Percentiles rank a stretch among this genome's conserved stretches.
phyloP scores from a whole-genome alignment of 1,284 basidiomycete species.

The Cutaneotrichosporon cavernicola region DNA sequence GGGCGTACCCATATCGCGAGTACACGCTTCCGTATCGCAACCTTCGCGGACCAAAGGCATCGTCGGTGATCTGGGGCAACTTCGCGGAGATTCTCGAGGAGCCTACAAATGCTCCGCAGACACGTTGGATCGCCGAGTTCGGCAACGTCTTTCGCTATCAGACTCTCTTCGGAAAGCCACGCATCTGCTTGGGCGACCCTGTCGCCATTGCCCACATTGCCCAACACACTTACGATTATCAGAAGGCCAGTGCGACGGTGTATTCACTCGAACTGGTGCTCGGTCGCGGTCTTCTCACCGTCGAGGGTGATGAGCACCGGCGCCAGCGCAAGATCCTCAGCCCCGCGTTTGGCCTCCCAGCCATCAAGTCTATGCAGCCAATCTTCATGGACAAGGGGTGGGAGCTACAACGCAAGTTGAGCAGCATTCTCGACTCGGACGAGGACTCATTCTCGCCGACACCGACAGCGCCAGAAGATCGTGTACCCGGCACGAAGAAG shows the following conservation, averaged over 20 bases:
- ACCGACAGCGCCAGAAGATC: slow-evolving; percentile 24
- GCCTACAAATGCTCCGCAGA: slow-evolving; percentile 22
- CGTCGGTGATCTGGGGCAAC: slow-evolving; percentile 27
- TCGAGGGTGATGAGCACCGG: slow-evolving; percentile 58
- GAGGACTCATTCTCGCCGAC: neutral
- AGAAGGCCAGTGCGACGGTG: slow-evolving; percentile 64
- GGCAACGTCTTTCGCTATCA: slow-evolving; percentile 32
- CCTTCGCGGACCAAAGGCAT: slow-evolving; percentile 26
- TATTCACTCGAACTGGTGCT: slow-evolving; percentile 57
- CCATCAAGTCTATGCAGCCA: slow-evolving; percentile 55
- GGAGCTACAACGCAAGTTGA: slow-evolving; percentile 54
- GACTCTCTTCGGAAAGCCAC: slow-evolving; percentile 26
- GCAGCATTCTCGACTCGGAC: slow-evolving; percentile 18
- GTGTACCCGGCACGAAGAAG: slow-evolving; percentile 16
- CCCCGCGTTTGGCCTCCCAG: slow-evolving; percentile 51
- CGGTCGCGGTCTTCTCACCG: slow-evolving; percentile 47
- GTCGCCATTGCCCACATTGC: slow-evolving; percentile 64
- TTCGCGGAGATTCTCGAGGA: slow-evolving; percentile 23
- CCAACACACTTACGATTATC: slow-evolving; percentile 62
- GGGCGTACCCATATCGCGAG: slow-evolving; percentile 10
- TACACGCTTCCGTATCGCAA: slow-evolving; percentile 17
- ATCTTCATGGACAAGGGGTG: slow-evolving; percentile 65
- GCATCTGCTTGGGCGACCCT: slow-evolving; percentile 63
- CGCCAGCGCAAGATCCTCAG: slow-evolving; percentile 57
- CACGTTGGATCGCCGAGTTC: slow-evolving; percentile 28